phyloP scores from a whole-genome alignment of 768 basidiomycete genomes.

The Boletus sp. region DNA sequence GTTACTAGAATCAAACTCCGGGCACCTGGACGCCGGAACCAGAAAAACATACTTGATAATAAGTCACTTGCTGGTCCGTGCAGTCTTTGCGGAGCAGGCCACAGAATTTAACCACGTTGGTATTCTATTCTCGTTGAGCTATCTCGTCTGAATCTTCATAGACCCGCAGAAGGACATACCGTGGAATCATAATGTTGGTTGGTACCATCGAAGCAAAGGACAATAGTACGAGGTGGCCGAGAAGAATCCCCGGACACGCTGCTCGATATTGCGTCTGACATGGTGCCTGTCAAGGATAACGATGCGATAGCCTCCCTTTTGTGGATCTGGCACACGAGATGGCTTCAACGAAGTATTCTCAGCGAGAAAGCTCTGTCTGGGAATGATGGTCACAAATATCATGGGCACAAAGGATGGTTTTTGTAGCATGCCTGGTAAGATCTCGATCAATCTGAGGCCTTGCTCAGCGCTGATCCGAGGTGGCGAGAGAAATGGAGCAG shows the following conservation, averaged over 20 bases:
- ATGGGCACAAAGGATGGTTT: neutral
- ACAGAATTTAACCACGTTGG: constrained; percentile 71
- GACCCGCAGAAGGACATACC: constrained; percentile 32
- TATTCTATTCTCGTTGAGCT: constrained; percentile 39
- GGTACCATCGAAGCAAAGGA: constrained; percentile 74
- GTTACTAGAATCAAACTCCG: neutral
- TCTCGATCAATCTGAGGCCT: neutral
- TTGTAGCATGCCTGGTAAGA: neutral
- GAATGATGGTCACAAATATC: neutral
- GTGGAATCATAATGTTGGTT: constrained; percentile 45
- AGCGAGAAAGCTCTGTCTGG: neutral
- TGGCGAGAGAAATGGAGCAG: neutral
- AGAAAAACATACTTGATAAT: constrained; percentile 58
- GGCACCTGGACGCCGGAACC: neutral
- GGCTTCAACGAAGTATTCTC: neutral
- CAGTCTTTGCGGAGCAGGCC: constrained; percentile 57
- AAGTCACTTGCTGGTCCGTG: constrained; percentile 53
- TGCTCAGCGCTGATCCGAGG: neutral
- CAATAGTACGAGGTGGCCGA: constrained; percentile 40
- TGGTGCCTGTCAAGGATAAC: neutral
- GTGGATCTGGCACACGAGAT: neutral
- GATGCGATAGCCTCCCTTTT: neutral
- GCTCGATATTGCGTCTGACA: constrained; percentile 12
- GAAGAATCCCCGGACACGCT: neutral
- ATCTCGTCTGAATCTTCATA: neutral